A percentile compares a stretch with the other conserved stretches of the same genome.
These are phyloP conservation scores for Fusarium verrucosum DNA, from an alignment of 2,329 filamentous ascomycete genomes.

Conservation along the genomic window DNA sequence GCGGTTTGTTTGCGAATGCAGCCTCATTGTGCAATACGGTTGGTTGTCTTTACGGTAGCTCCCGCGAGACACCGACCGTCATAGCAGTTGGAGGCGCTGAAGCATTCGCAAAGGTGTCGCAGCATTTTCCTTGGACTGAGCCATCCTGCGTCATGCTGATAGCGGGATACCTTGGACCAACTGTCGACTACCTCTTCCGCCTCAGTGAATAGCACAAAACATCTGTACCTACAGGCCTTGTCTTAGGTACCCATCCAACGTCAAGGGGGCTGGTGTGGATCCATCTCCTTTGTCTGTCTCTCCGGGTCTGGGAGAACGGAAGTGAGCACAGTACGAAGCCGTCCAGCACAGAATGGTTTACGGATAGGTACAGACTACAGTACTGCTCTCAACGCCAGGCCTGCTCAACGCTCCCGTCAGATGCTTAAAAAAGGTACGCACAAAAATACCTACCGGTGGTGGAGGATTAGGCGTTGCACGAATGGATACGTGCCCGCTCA, in stretches of 20 bases:
- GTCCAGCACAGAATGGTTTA: no score
- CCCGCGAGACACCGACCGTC: slow-evolving; percentile 7
- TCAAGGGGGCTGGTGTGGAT: slow-evolving; percentile 26
- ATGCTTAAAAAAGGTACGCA: no score
- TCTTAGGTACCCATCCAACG: slow-evolving; percentile 28
- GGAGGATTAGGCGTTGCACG: slow-evolving; percentile 22
- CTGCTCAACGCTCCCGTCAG: no score
- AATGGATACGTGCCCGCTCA: slow-evolving; percentile 22
- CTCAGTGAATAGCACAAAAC: not conserved
- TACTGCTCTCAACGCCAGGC: slow-evolving; percentile 7
- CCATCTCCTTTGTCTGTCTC: slow-evolving; percentile 30
- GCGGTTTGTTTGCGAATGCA: slow-evolving; percentile 19
- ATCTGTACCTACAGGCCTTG: slow-evolving; percentile 20
- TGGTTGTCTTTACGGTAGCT: slow-evolving; percentile 6
- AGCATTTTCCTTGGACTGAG: slow-evolving; percentile 17
- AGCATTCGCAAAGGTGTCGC: slow-evolving; percentile 23
- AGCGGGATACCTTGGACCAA: slow-evolving; percentile 23
- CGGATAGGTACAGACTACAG: not conserved
- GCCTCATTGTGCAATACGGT: slow-evolving; percentile 14
- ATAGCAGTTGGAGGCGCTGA: slow-evolving; percentile 13
- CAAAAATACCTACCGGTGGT: slow-evolving; percentile 6
- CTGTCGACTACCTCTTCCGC: slow-evolving; percentile 14
- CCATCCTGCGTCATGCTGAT: slow-evolving; percentile 26
- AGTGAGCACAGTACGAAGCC: slow-evolving; percentile 24
- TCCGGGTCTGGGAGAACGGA: slow-evolving; percentile 5